Evolutionary conservation across 2,329 filamentous ascomycete genomes (phyloP), one percentile per base, ranked within the genome.

Genomic region (Talaromyces atroroseus): DNA sequence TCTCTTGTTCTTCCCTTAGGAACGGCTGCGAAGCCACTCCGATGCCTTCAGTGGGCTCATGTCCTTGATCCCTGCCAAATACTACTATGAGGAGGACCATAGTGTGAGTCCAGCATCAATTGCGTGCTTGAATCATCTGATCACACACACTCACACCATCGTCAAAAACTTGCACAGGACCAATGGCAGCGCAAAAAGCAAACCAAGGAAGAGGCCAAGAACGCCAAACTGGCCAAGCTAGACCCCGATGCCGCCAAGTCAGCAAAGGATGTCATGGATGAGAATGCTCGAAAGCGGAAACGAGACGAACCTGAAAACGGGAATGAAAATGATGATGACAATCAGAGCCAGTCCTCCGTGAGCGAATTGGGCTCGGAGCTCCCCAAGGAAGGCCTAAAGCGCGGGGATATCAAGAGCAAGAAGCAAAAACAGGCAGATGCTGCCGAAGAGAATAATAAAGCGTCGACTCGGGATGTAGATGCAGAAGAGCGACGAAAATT

Each of bases 101-200:
- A 90, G 82, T 73, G 89, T 92, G 86, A 66, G 88, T 85, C 26
- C 11, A 29, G 55, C 32, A 50, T 44, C 18, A 23, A 36, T 11
- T 29, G 11, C 44, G 7, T 53, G 24, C 34, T 45, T 18, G 21
- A 11, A 46, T 47, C 24, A 36, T 34, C 26, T n/a, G 6, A 5
- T 29, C 42, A 24, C 32, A 52, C 24, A 29, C 23, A n/a, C 14
- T 52, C n/a, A n/a, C n/a, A n/a, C n/a, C n/a, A n/a, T n/a, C n/a
- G 49, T n/a, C 24, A 44, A 11, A 20, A n/a, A n/a, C n/a, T n/a
- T 26, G 18, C 63, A 60, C 67, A 95, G 90, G 88, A 94, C 66
- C 90, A 96, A 86, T 95, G 91, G 90, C 85, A 86, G 71, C 87
- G 87, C 69, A 95, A 94, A 76, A 97, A 97, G 78, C 92, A 97